Percentiles rank a stretch among this genome's conserved stretches.
These are phyloP conservation scores for Hanseniaspora lachancei DNA, from an alignment of 805 yeast genomes.

Conservation along the genomic window DNA sequence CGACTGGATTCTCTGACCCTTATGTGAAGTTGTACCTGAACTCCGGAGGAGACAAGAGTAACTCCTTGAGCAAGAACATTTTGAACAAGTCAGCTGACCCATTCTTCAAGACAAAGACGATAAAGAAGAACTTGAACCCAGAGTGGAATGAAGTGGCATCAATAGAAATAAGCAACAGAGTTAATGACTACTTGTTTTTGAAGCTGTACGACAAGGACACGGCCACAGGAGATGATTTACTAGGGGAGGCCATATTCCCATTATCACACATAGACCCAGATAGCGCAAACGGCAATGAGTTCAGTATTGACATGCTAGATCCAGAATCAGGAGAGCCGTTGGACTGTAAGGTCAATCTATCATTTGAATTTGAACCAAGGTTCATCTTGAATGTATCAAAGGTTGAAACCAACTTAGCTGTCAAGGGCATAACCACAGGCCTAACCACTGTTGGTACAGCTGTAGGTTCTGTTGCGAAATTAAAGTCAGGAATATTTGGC, in stretches of 20 bases:
- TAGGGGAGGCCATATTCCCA: conserved; percentile 52
- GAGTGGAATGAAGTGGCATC: conserved; percentile 63
- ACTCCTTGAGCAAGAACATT: conserved; percentile 15
- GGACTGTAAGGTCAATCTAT: conserved; percentile 52
- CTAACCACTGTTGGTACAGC: conserved; percentile 34
- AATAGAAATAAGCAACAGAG: conserved; percentile 47
- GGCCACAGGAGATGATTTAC: conserved; percentile 71
- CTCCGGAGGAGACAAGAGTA: conserved; percentile 32
- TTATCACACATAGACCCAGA: conserved; percentile 51
- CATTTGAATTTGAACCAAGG: conserved; percentile 54
- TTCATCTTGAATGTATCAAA: conserved; percentile 40
- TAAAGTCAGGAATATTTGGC: conserved; percentile 33
- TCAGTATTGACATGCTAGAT: conserved; percentile 36
- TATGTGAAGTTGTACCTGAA: conserved; percentile 58
- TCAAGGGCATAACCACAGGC: conserved; percentile 39
- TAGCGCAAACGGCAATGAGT: conserved; percentile 31
- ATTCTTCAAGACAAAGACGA: conserved; percentile 61
- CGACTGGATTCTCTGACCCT: conserved; percentile 90
- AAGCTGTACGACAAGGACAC: conserved; percentile 83
- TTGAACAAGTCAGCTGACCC: conserved; percentile 37
- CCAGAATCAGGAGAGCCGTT: conserved; percentile 30
- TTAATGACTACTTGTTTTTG: conserved; percentile 43
- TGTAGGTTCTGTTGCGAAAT: conserved; percentile 30
- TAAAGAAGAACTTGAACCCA: conserved; percentile 84
- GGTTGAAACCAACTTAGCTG: conserved; percentile 34